phyloP scores from a whole-genome alignment of 768 basidiomycete species.

The Psilocybe tampanensis region DNA sequence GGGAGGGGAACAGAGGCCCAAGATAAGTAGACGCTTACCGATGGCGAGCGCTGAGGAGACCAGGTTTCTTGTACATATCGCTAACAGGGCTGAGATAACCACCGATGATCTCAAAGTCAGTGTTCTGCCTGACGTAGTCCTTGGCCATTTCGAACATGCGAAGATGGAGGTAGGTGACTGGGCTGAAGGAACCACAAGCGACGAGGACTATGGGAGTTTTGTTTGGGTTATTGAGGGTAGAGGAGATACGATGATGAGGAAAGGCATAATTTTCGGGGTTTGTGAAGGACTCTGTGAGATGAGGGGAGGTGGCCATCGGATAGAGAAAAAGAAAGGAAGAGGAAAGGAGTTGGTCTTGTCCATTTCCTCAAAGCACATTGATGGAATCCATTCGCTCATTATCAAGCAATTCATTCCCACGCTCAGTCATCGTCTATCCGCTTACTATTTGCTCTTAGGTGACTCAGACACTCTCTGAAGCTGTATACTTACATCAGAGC shows the following conservation, averaged over 20 bases:
- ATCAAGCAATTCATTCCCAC: constrained; percentile 33
- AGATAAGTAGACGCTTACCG: constrained; percentile 58
- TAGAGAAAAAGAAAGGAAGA: constrained; percentile 17
- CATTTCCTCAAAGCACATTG: constrained; percentile 4
- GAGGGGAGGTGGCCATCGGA: constrained; percentile 27
- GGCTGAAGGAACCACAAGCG: constrained; percentile 97
- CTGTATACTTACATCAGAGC: too few species aligned
- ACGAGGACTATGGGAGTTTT: constrained; percentile 93
- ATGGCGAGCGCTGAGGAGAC: constrained; percentile 84
- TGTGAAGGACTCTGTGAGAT: constrained; percentile 51
- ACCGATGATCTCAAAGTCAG: constrained; percentile 90
- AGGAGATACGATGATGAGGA: constrained; percentile 63
- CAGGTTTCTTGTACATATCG: constrained; percentile 96
- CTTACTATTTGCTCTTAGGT: background rate
- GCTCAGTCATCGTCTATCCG: constrained; percentile 5
- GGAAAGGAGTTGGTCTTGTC: constrained; percentile 8
- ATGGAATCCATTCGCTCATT: background rate
- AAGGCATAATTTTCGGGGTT: constrained; percentile 71
- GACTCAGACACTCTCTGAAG: too few species aligned
- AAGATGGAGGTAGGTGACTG: constrained; percentile 95
- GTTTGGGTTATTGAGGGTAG: constrained; percentile 55
- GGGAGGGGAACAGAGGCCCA: background rate
- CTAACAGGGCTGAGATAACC: constrained; percentile 97
- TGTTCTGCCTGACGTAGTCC: constrained; percentile 92
- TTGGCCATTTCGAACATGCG: constrained; percentile 99